These are phyloP conservation scores for Polytolypa hystricis DNA, from an alignment of 2,329 filamentous ascomycete genomes.

Conservation along the genomic window DNA sequence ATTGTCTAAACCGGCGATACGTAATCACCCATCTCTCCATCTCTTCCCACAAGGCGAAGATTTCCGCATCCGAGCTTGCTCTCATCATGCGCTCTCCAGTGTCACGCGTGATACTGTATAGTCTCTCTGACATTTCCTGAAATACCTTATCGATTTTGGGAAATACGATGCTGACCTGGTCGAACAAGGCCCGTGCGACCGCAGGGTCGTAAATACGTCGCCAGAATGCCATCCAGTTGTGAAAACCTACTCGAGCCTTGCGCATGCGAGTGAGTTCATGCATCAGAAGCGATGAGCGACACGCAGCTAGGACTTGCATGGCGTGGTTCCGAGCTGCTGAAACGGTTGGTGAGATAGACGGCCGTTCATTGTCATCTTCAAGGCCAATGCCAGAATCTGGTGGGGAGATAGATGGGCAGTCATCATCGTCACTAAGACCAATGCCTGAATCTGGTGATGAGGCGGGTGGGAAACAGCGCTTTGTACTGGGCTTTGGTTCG, in stretches of 20 bases:
- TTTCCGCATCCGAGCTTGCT: constrained; percentile 15
- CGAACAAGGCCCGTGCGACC: constrained; percentile 10
- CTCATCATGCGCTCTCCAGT: constrained; percentile 12
- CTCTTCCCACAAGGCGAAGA: constrained; percentile 14
- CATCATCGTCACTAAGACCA: too few relatives aligned
- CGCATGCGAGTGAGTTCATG: constrained; percentile 22
- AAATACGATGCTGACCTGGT: constrained; percentile 9
- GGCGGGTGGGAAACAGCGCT: too few relatives aligned
- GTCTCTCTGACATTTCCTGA: constrained; percentile 15
- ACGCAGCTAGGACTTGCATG: constrained; percentile 16
- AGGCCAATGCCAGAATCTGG: constrained; percentile 3
- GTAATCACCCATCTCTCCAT: constrained; percentile 18
- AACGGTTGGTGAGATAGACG: constrained; percentile 6
- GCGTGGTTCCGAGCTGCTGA: constrained; percentile 16
- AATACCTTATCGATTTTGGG: constrained; percentile 19
- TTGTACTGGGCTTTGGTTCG: too few relatives aligned
- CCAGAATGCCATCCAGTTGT: constrained; percentile 22
- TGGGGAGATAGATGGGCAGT: neutral
- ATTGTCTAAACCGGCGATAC: constrained; percentile 15
- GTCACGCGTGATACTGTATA: constrained; percentile 16
- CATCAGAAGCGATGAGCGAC: constrained; percentile 18
- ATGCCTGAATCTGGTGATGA: too few relatives aligned
- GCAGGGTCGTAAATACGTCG: constrained; percentile 15
- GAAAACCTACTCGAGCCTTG: constrained; percentile 20
- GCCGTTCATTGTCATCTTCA: neutral